Base-by-base conservation (phyloP, 352 stramenopile species). In the Phytophthora colocasiae region DNA sequence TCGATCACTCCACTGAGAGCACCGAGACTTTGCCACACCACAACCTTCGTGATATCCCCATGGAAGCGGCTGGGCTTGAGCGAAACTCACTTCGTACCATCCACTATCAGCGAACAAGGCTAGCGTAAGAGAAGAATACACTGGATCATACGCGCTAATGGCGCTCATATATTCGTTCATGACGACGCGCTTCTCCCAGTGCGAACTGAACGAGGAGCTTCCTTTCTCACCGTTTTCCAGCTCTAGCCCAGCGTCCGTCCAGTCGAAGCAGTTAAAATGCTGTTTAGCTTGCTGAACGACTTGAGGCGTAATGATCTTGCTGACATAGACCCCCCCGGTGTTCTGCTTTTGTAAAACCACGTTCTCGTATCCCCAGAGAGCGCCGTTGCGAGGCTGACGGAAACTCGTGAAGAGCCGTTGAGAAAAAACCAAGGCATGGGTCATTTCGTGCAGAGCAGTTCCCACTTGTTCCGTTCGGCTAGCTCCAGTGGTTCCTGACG, bases 131-230 rank as follows among this genome's bases (percentile, higher is more conserved):
- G 79, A 71, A 27, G 83, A 92, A 41, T 89, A 92, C 1, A 95
- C 85, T 1, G 81, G 78, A 47, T 92, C 88, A 52, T 91, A 89
- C 43, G 82, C 77, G 32, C 78, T 90, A 22, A 83, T 92, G 11
- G 85, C 84, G 31, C 80, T 93, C 87, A 95, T 95, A 58, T 91
- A 93, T 65, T 95, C 87, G 38, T 95, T 92, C 77, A 89, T 87
- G 3, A 91, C 66, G 14, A 92, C 46, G 17, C 87, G 85, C 34
- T 95, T 93, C n/a, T 95, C 87, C 85, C 85, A 93, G 61, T 95
- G 87, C 3, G 81, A 91, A 9, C 80, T 90, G 46, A 85, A 90
- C 14, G 76, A 78, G 0, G 77, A 63, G 46, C 80, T 87, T 6
- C 87, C 85, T 1, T 77, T 74, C 19, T 83, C 79, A 1, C 85